phyloP scores from a whole-genome alignment of 2,329 filamentous ascomycete genomes.

The Leptographium lundbergii region DNA sequence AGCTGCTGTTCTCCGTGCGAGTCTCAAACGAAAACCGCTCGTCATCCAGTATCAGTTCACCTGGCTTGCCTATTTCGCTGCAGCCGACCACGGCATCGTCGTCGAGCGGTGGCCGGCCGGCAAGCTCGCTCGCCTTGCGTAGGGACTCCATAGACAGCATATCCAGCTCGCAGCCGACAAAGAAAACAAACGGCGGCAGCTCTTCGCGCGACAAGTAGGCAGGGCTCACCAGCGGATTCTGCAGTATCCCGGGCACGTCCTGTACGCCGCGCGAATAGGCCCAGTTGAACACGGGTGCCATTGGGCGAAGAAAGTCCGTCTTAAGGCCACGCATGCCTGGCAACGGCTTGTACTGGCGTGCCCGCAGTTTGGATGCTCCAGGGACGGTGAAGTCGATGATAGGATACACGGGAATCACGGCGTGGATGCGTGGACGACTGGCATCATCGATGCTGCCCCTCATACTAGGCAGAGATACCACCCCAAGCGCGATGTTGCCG shows the following conservation, averaged over 20 bases:
- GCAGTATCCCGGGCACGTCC: slow-evolving; percentile 16
- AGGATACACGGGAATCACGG: slow-evolving; percentile 31
- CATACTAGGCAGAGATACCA: slow-evolving; percentile 25
- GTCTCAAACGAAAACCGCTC: slow-evolving; percentile 25
- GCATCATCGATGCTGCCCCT: slow-evolving; percentile 8
- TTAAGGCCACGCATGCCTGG: slow-evolving; percentile 15
- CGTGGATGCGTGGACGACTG: slow-evolving; percentile 13
- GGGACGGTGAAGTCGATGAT: slow-evolving; percentile 26
- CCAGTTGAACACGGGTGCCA: slow-evolving; percentile 26
- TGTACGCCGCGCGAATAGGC: slow-evolving; percentile 23
- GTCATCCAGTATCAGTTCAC: slow-evolving; percentile 14
- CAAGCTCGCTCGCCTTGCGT: slow-evolving; percentile 23
- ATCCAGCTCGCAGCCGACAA: slow-evolving; percentile 32
- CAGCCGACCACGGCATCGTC: slow-evolving; percentile 18
- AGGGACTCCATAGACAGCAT: slow-evolving; percentile 29
- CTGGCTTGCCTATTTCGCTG: slow-evolving; percentile 14
- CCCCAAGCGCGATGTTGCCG: slow-evolving; percentile 32
- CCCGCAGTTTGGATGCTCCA: slow-evolving; percentile 16
- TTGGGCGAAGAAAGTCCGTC: slow-evolving; percentile 15
- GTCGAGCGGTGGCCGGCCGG: slow-evolving; percentile 17
- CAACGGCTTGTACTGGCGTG: slow-evolving; percentile 25
- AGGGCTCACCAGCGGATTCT: slow-evolving; percentile 29
- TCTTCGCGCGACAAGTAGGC: slow-evolving; percentile 17
- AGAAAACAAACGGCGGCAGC: slow-evolving; percentile 29
- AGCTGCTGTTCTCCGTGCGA: slow-evolving; percentile 13